These are phyloP conservation scores for Escovopsis sp. DNA, from an alignment of 2,329 filamentous ascomycete genomes.

Conservation along the genomic window DNA sequence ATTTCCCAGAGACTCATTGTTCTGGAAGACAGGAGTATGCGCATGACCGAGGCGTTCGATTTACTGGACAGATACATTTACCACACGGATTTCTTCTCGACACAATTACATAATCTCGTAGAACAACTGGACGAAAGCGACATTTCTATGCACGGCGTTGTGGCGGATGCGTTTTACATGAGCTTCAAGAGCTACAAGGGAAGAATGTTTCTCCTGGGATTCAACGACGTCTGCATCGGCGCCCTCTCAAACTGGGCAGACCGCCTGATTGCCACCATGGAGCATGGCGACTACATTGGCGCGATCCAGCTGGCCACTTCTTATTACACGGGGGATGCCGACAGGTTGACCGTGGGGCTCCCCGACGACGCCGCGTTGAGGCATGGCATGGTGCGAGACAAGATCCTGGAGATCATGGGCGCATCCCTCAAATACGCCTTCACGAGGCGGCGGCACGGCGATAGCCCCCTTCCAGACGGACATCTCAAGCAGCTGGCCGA, in stretches of 20 bases:
- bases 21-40: constrained; percentile 75
- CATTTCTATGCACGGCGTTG: constrained; percentile 80
- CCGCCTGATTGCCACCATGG: constrained; percentile 82
- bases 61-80: constrained; percentile 85
- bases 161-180: constrained; percentile 96
- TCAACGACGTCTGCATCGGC: constrained; percentile 83
- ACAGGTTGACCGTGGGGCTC: constrained; percentile 85
- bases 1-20: constrained; percentile 90
- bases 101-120: constrained; percentile 69
- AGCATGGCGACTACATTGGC: constrained; percentile 87
- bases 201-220: constrained; percentile 80
- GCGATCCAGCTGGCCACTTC: constrained; percentile 82
- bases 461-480: constrained; percentile 30
- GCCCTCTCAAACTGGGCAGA: constrained; percentile 96
- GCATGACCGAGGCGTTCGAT: constrained; percentile 90
- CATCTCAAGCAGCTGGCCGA: constrained; percentile 67
- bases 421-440: constrained; percentile 87
- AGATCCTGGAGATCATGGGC: constrained; percentile 82
- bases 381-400: constrained; percentile 73
- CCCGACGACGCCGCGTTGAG: constrained; percentile 67
- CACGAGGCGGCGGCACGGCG: constrained; percentile 13
- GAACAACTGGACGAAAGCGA: constrained; percentile 83
- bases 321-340: constrained; percentile 82
- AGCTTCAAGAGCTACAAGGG: constrained; percentile 94
- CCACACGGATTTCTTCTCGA: constrained; percentile 79